Evolutionary conservation across 1,139 yeast genomes (phyloP).

Genomic region (Tardiomyces digboiensis): DNA sequence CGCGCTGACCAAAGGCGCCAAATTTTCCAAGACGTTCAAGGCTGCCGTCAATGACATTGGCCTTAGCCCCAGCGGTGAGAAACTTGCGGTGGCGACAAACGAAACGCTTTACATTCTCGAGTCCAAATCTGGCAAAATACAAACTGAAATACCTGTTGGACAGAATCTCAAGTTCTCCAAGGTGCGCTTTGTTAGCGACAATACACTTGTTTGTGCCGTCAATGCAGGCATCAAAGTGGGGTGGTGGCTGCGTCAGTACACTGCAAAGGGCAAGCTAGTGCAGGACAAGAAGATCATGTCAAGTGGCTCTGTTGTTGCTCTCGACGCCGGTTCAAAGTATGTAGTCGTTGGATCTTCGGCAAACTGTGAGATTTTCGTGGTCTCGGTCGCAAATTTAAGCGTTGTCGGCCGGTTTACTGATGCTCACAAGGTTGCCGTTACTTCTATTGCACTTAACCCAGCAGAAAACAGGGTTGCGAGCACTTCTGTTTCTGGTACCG

Average conservation of each 20-base stretch:
- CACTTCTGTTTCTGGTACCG: constrained; percentile 72
- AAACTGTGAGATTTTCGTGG: constrained; percentile 50
- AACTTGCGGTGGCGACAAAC: constrained; percentile 15
- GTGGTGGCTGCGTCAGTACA: constrained; percentile 2
- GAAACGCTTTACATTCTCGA: constrained; percentile 13
- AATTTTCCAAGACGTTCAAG: background rate
- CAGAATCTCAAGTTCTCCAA: constrained; percentile 39
- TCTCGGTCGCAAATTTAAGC: constrained; percentile 38
- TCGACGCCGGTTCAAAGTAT: constrained; percentile 46
- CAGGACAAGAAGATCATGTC: background rate
- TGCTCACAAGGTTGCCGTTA: constrained; percentile 75
- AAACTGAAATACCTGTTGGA: constrained; percentile 12
- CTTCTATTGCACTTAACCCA: constrained; percentile 62
- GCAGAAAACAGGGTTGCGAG: constrained; percentile 63
- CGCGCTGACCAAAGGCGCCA: background rate
- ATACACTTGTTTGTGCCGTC: constrained; percentile 49
- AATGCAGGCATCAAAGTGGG: constrained; percentile 31
- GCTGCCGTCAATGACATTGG: constrained; percentile 14
- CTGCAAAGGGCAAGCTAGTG: background rate
- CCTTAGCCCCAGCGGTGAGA: constrained; percentile 14
- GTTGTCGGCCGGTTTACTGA: constrained; percentile 42
- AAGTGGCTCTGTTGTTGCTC: constrained; percentile 58
- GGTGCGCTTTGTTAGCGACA: constrained; percentile 46
- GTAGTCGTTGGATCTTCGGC: constrained; percentile 74
- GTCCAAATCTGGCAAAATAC: constrained; percentile 14